These are phyloP conservation scores for Colletotrichum cuscutae DNA, from an alignment of 2,329 filamentous ascomycete species.

Conservation along the genomic window DNA sequence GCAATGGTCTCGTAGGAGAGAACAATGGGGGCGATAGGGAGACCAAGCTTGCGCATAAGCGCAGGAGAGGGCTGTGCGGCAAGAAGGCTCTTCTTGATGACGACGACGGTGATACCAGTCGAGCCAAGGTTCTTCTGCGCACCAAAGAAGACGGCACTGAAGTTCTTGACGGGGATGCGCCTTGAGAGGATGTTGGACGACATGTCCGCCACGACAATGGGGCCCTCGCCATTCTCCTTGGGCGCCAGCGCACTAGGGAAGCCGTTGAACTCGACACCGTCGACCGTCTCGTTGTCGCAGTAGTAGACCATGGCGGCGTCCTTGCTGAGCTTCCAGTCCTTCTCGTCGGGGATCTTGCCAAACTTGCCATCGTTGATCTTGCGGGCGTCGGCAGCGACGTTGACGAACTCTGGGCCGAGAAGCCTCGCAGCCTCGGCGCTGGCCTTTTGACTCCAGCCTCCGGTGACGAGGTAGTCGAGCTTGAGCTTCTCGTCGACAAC, in stretches of 20 bases:
- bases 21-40: conserved; percentile 83
- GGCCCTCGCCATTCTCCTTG: conserved; percentile 68
- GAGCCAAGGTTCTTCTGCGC: conserved; percentile 95
- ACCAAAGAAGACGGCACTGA: conserved; percentile 87
- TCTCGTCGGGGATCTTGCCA: conserved; percentile 82
- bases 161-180: conserved; percentile 80
- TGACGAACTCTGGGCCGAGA: conserved; percentile 81
- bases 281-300: conserved; percentile 94
- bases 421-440: conserved; percentile 84
- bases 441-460: conserved; percentile 89
- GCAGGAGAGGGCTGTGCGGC: conserved; percentile 76
- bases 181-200: conserved; percentile 91
- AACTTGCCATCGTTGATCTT: conserved; percentile 82
- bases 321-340: conserved; percentile 78
- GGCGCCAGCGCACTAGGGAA: conserved; percentile 73
- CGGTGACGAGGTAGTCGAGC: conserved; percentile 91
- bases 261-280: conserved; percentile 89
- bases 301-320: conserved; percentile 83
- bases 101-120: conserved; percentile 86
- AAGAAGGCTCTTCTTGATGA: conserved; percentile 84
- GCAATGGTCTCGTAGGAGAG: conserved; percentile 86
- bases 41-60: conserved; percentile 77
- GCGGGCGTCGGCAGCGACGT: conserved; percentile 77
- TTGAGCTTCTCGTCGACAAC: conserved; percentile 77
- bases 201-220: conserved; percentile 92